Evolutionary conservation across 2,329 filamentous ascomycete species (phyloP).

Genomic region (Xylaria sp.): DNA sequence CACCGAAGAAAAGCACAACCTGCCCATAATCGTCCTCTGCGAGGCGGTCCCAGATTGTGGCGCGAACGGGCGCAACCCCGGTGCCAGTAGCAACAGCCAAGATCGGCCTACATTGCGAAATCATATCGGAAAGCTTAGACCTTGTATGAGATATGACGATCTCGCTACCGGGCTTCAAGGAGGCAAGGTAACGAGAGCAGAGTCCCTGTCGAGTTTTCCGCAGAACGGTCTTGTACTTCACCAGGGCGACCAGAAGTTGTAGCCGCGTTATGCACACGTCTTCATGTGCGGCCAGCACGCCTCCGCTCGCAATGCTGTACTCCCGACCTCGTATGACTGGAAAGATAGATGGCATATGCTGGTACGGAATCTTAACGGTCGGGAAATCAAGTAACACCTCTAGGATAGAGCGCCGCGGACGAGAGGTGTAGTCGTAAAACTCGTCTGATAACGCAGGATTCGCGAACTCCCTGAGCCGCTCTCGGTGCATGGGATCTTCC

Average conservation of each 20-base stretch:
- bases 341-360: conserved; percentile 71
- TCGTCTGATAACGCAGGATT: conserved; percentile 82
- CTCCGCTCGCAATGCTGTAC: conserved; percentile 88
- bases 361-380: conserved; percentile 77
- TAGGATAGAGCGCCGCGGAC: conserved; percentile 85
- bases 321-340: conserved; percentile 85
- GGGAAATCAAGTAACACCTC: conserved; percentile 92
- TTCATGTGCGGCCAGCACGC: conserved; percentile 40
- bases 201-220: conserved; percentile 83
- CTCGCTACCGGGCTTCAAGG: conserved; percentile 58
- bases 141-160: conserved; percentile 57
- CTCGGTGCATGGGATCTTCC: conserved; percentile 70
- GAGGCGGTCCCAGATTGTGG: conserved; percentile 76
- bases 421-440: conserved; percentile 92
- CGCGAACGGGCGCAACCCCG: conserved; percentile 81
- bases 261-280: conserved; percentile 49
- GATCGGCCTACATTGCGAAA: conserved; percentile 52
- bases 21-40: conserved; percentile 25
- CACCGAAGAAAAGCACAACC: conserved; percentile 77
- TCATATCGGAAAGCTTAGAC: conserved; percentile 40
- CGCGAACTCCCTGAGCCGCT: conserved; percentile 82
- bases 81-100: conserved; percentile 85
- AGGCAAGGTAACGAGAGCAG: conserved; percentile 82
- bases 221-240: conserved; percentile 88
- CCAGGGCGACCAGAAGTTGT: conserved; percentile 81